Base-by-base conservation (phyloP, 331 rosid species). In the Saraca asoca region DNA sequence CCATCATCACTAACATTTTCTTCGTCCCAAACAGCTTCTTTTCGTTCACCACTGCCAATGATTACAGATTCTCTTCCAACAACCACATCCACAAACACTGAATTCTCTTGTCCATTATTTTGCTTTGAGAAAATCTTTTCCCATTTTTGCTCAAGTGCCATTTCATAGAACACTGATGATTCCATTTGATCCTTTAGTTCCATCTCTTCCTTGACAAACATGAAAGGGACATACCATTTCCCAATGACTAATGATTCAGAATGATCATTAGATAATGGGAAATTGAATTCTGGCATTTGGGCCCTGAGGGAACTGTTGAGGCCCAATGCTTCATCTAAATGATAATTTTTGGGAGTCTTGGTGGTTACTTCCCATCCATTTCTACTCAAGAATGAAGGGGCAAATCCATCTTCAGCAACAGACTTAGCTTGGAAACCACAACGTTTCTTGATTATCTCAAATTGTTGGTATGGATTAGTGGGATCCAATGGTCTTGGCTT, bases 181-280 rank as follows among this genome's bases (percentile, higher is more conserved):
- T 43, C 34, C 74, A 69, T 69, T n/a, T 69, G 67, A 18, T 37
- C 66, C 9, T 35, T 58, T n/a, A 33, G 14, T 13, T 16, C n/a
- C 48, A 41, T 8, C 7, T 14, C 45, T 43, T 69, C 74, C 55
- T 62, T 69, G 15, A 69, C 74, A 58, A 80, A 78, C 12, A 74
- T 52, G 65, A 84, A 80, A 4, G 82, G 84, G 9, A 72, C 69
- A 31, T 75, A 79, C 83, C 86, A 84, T 56, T 63, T 72, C 6
- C 89, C 86, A 5, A 81, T 49, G 7, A 43, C 15, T 15, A 69
- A 45, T 15, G 75, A 17, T 7, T 74, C 50, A 7, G 86, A 78
- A 8, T 62, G 74, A 34, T 55, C 62, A 29, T 68, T 65, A 38
- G 66, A 64, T 42, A 70, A 11, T 5, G 78, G 75, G 13, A 78